Conservation (phyloP, 805 yeast genomes). For the Yamadazyma scolyti region DNA sequence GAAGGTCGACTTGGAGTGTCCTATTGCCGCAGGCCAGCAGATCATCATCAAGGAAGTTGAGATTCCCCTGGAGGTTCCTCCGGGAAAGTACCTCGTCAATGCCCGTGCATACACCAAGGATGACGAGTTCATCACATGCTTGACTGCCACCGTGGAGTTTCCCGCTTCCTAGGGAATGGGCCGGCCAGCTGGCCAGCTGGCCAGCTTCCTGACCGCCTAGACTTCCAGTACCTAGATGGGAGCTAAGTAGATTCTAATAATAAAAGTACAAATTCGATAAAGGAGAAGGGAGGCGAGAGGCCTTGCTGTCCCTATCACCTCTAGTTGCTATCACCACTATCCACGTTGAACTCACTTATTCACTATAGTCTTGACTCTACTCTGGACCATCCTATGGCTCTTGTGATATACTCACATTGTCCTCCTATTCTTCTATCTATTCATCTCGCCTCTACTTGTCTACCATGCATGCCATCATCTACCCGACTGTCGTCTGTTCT, state of each 20-base stretch:
- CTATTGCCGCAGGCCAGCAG: conserved; percentile 68
- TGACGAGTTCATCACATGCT: conserved; percentile 79
- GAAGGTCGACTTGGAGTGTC: conserved; percentile 84
- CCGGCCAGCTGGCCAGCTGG: too few relatives aligned
- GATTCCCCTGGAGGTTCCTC: conserved; percentile 90
- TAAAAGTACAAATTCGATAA: too few relatives aligned
- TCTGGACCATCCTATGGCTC: too few relatives aligned
- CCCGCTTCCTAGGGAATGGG: conserved; percentile 24
- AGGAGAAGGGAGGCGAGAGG: too few relatives aligned
- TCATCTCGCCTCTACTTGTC: neutral
- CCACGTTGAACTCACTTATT: too few relatives aligned
- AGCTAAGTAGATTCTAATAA: too few relatives aligned
- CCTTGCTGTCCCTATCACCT: too few relatives aligned
- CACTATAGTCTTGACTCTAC: too few relatives aligned
- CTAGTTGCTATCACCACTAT: too few relatives aligned
- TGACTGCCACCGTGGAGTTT: conserved; percentile 67
- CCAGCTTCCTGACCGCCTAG: too few relatives aligned
- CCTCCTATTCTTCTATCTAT: neutral
- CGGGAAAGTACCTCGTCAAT: conserved; percentile 81
- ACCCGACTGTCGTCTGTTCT: neutral
- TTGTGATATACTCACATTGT: too few relatives aligned
- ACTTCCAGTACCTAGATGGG: too few relatives aligned
- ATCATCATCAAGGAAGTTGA: conserved; percentile 67
- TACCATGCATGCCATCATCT: neutral
- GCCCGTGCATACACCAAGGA: conserved; percentile 89